Percentiles rank a stretch among this genome's conserved stretches.
These are phyloP conservation scores for Solanum pennellii DNA, from an alignment of 257 asterid species.

Conservation along the genomic window DNA sequence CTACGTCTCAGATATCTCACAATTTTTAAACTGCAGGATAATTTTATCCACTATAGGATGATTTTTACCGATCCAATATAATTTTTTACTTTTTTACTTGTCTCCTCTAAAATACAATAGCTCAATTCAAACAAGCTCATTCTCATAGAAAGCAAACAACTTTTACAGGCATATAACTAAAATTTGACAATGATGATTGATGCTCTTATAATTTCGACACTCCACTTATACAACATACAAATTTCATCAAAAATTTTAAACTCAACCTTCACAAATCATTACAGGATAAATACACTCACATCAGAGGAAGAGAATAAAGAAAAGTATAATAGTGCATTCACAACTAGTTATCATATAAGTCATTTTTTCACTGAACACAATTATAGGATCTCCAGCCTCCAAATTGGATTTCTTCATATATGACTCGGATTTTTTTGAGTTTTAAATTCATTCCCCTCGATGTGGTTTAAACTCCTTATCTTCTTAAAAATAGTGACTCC, in stretches of 20 bases:
- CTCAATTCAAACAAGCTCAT: not conserved
- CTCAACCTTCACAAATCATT: not conserved
- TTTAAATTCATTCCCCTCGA: too few relatives aligned
- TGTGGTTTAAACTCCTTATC: not conserved
- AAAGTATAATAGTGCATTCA: not conserved
- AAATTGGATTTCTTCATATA: too few relatives aligned
- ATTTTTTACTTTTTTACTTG: not conserved
- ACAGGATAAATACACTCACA: too few relatives aligned
- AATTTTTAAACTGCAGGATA: too few relatives aligned
- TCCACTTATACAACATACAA: too few relatives aligned
- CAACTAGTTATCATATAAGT: not conserved
- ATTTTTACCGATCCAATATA: too few relatives aligned
- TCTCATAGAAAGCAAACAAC: not conserved
- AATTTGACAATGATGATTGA: not conserved
- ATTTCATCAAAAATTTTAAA: too few relatives aligned
- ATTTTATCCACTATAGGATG: too few relatives aligned
- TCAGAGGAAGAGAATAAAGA: not conserved
- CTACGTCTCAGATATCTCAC: not conserved
- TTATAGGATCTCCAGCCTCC: too few relatives aligned
- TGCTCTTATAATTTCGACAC: not conserved
- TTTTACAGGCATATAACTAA: too few relatives aligned
- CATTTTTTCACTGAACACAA: too few relatives aligned
- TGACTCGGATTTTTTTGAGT: not conserved
- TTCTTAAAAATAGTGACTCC: not conserved
- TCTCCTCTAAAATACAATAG: not conserved